A percentile compares a stretch with the other conserved stretches of the same genome.
phyloP scores from a whole-genome alignment of 2,329 filamentous ascomycete genomes.

The Colletotrichum horii region DNA sequence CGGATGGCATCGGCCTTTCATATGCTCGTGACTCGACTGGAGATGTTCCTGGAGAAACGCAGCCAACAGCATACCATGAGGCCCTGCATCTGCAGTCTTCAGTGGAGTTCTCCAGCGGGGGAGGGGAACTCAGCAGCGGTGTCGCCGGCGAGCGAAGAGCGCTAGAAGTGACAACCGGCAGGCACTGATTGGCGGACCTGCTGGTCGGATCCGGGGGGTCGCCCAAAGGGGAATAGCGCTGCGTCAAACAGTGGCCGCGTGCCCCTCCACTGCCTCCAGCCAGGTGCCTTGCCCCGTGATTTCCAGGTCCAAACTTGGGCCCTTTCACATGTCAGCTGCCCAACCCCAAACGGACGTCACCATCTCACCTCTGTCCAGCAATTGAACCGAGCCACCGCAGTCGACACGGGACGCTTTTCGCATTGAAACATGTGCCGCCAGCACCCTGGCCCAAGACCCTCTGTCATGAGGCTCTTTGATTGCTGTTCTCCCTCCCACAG shows the following conservation, averaged over 20 bases:
- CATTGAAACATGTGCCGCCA: conserved; percentile 20
- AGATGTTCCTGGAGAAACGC: not conserved
- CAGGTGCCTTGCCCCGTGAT: not conserved
- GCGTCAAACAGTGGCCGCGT: conserved; percentile 1
- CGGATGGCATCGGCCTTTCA: not conserved
- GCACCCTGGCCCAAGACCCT: not conserved
- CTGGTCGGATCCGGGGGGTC: not conserved
- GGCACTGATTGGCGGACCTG: not conserved
- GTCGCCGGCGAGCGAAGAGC: not conserved
- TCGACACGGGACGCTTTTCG: not conserved
- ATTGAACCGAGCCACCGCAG: conserved; percentile 20
- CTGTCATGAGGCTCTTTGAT: not conserved
- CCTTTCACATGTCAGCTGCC: conserved; percentile 23
- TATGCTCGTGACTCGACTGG: not conserved
- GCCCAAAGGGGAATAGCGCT: not conserved
- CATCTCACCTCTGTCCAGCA: conserved; percentile 18
- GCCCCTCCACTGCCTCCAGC: not conserved
- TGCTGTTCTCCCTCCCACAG: not conserved
- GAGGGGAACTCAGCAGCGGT: not conserved
- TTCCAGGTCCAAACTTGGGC: not conserved
- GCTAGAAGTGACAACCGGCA: not conserved
- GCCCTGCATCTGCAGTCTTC: conserved; percentile 3
- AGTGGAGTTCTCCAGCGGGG: conserved; percentile 9
- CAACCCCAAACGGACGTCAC: conserved; percentile 18
- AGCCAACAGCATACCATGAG: not conserved